Conservation (phyloP, 805 yeast species). For the Starmerella tilneyi region DNA sequence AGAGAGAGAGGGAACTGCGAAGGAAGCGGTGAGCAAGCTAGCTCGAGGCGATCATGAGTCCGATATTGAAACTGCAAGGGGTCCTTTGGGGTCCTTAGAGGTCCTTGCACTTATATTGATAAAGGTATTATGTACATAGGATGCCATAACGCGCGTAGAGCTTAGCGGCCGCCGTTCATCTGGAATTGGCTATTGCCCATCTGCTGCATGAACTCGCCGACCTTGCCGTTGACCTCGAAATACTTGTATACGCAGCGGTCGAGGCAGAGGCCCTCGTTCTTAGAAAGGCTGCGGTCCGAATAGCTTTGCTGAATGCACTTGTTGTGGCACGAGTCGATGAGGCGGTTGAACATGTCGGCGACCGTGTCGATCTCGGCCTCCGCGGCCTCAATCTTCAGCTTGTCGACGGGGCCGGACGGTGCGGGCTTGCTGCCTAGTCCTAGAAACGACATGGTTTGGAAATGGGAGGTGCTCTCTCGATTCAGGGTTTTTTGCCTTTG, state of each 20-base stretch:
- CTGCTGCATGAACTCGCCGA: conserved; percentile 53
- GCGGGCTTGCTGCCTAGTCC: conserved; percentile 43
- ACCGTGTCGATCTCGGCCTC: conserved; percentile 96
- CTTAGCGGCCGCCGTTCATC: conserved; percentile 9
- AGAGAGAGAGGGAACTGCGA: no score
- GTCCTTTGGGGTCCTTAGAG: no score
- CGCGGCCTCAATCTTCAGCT: conserved; percentile 51
- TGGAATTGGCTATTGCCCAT: conserved; percentile 26
- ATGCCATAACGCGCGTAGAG: no score
- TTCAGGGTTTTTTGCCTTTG: not conserved
- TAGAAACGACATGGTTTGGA: conserved; percentile 31
- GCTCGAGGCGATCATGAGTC: no score
- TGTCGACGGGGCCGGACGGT: conserved; percentile 23
- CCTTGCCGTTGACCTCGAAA: conserved; percentile 87
- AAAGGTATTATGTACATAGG: no score
- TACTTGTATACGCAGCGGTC: conserved; percentile 95
- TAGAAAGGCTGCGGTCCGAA: conserved; percentile 61
- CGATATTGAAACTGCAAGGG: no score
- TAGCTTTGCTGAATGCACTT: conserved; percentile 65
- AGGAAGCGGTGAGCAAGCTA: no score
- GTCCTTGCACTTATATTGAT: no score
- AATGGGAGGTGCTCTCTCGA: not conserved
- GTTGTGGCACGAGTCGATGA: conserved; percentile 78
- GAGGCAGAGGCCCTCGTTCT: conserved; percentile 74
- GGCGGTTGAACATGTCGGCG: conserved; percentile 90